These are phyloP conservation scores for Ilex paraguariensis DNA, from an alignment of 305 asterid genomes.

Conservation along the genomic window DNA sequence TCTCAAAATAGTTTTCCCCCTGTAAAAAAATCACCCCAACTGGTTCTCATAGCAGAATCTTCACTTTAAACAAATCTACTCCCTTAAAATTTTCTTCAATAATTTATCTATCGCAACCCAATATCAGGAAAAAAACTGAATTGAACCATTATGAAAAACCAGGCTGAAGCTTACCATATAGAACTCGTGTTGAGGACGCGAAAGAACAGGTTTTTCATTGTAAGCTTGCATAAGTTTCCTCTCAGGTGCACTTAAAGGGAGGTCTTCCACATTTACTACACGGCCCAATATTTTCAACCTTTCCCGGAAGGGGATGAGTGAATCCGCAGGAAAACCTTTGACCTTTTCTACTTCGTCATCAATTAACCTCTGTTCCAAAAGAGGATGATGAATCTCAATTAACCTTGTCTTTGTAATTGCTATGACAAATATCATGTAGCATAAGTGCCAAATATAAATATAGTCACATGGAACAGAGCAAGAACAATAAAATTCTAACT, in stretches of 20 bases:
- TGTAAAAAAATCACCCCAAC: slow-evolving; percentile 23
- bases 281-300: slow-evolving; percentile 94
- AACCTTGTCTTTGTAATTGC: no score
- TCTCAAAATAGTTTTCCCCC: slow-evolving; percentile 91
- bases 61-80: no score
- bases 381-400: no score
- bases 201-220: slow-evolving; percentile 94
- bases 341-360: slow-evolving; percentile 85
- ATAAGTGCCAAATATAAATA: not conserved
- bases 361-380: slow-evolving; percentile 52
- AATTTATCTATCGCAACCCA: no score
- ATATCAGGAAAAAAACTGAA: no score
- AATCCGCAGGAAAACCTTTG: slow-evolving; percentile 74
- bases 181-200: slow-evolving; percentile 96
- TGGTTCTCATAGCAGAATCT: no score
- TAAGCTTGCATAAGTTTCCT: slow-evolving; percentile 96
- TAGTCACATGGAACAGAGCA: not conserved
- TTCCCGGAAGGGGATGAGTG: slow-evolving; percentile 74
- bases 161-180: slow-evolving; percentile 38
- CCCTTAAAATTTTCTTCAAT: no score
- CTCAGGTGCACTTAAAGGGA: slow-evolving; percentile 85
- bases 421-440: not conserved
- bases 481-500: not conserved
- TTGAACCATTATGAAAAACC: not conserved
- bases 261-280: slow-evolving; percentile 81